Evolutionary conservation across 345 rosid genomes (phyloP), one percentile per base, ranked within the genome.

Genomic region (Lepidium didymum): DNA sequence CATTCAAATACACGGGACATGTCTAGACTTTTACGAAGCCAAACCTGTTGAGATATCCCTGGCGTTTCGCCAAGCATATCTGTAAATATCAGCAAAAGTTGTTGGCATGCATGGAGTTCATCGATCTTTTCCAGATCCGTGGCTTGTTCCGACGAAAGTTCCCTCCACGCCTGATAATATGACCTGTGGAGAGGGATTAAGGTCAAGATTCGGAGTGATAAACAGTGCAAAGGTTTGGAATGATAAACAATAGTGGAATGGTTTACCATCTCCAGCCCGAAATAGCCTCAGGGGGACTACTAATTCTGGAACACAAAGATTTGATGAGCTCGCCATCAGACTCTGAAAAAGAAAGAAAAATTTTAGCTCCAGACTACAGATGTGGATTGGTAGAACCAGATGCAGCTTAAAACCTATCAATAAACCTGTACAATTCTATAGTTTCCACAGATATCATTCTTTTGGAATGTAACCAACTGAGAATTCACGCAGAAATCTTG

Each of bases 221-320:
- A 60, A 56, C 36, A 57, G 11, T 34, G 43, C 31, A 21, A 74
- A 51, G 57, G 42, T 25, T 35, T 35, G 23, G 11, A 67, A 59
- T 60, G 56, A 60, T 23, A 35, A 44, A 54, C 29, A 44, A 54
- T 12, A 55, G 64, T 53, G 7, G 35, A 41, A 46, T 61, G 19
- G 4, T 40, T 53, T 90, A 90, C 98, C 98, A 90, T 88, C 90
- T 88, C 98, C 97, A 90, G 60, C 73, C 68, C 25, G 90, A 88
- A 75, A 77, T 75, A 2, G 83, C 86, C 80, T 93, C 98, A 27
- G 87, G 57, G 33, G 97, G 94, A 60, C 78, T 74, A 50, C 79
- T 56, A 27, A 93, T 81, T 77, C 63, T 84, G 5, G 84, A 77
- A 45, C 80, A 78, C 21, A 84, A 47, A 8, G 84, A 73, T 51